Conservation (phyloP, 2,329 filamentous ascomycete genomes). For the Grosmannia huntii region DNA sequence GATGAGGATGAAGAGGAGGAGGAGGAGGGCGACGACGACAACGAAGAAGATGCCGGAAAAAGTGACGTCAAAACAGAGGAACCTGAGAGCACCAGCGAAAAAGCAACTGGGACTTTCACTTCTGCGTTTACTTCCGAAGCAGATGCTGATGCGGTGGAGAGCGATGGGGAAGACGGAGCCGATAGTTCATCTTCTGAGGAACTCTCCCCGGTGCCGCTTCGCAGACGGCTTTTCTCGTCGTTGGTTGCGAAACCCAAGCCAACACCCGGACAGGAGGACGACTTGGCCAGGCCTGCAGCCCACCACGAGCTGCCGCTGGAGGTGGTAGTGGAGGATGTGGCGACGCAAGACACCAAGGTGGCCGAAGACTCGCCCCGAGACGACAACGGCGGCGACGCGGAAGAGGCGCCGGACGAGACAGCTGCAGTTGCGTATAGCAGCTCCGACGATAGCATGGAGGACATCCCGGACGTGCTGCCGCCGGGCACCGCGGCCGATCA, state of each 20-base stretch:
- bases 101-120: not conserved
- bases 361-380: not conserved
- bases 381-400: not conserved
- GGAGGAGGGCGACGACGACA: not conserved
- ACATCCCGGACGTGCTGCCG: not conserved
- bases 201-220: not conserved
- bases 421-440: not conserved
- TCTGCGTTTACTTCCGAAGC: not conserved
- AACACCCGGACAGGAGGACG: not conserved
- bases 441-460: constrained; percentile 1
- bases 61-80: not conserved
- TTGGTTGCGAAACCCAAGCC: not conserved
- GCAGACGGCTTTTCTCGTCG: not conserved
- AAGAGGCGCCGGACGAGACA: not conserved
- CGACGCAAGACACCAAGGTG: not conserved
- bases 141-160: not conserved
- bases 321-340: not conserved
- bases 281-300: not conserved
- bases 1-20: not conserved
- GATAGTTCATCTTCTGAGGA: not conserved
- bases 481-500: not conserved
- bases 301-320: not conserved
- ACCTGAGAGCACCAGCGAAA: not conserved
- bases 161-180: not conserved
- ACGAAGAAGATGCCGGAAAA: not conserved